Evolutionary conservation across 805 yeast genomes (phyloP), one percentile per base, ranked within the genome.

Genomic region (Kluyveromyces nonfermentans): DNA sequence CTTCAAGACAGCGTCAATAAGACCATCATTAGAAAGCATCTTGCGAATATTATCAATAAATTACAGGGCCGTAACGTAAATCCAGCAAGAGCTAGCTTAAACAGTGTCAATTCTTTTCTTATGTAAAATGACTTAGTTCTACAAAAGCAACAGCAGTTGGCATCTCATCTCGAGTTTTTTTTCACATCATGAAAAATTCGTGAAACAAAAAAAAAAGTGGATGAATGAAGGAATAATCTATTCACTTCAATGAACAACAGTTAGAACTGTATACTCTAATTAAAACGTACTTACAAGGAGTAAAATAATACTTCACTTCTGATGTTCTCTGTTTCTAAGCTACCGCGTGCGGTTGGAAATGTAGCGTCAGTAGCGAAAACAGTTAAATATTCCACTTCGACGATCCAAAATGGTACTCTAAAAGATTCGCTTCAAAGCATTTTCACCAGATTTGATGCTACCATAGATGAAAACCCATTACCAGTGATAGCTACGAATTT

Each of bases 71-170:
- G 73, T n/a, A 74, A 71, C 34, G 75, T 75, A 4, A 83, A 85
- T 47, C 95, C 95, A 0, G 79, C 88, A 44, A 67, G 96, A 40
- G 79, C 85, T 9, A 82, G 94, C 0, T 64, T 85, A 34, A 88
- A 82, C 51, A 74, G 89, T 22, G 77, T 84, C 2, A 82, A 85
- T 49, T 61, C 78, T 2, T 75, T 50, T 47, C 50, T 82, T 25
- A 74, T 82, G 78, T 72, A 64, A 21, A n/a, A 14, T 36, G 17
- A n/a, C 39, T 12, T 16, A 4, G 9, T 6, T 10, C 12, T 25
- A 6, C 7, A 25, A 10, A 25, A 6, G 30, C 14, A 4, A 25
- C 3, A 14, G 3, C 7, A 25, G 12, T 10, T 25, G 14, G 30
- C 7, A 25, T 25, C 12, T 25, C 7, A 25, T 25, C 7, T 25